These are phyloP conservation scores for Monosporascus sp. DNA, from an alignment of 2,329 filamentous ascomycete genomes.

Conservation along the genomic window DNA sequence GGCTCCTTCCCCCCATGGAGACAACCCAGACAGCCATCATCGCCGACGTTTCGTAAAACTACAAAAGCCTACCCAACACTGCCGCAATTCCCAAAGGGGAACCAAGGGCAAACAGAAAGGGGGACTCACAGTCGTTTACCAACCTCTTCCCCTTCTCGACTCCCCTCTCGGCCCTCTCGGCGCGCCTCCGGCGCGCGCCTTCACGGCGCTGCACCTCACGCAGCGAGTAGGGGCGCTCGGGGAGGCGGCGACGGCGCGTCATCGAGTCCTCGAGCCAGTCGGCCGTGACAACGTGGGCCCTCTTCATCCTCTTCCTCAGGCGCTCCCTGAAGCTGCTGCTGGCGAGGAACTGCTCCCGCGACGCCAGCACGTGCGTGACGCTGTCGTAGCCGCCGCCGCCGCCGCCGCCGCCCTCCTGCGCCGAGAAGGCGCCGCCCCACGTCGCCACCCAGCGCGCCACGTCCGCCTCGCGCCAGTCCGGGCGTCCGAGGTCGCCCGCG, in stretches of 20 bases:
- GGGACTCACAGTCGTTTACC: conserved; percentile 44
- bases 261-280: conserved; percentile 52
- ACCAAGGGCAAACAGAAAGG: background rate
- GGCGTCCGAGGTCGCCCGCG: conserved; percentile 51
- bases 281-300: conserved; percentile 37
- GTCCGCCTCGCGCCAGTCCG: conserved; percentile 42
- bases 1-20: background rate
- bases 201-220: conserved; percentile 25
- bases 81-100: background rate
- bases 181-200: conserved; percentile 33
- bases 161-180: conserved; percentile 28
- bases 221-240: conserved; percentile 40
- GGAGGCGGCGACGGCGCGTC: conserved; percentile 17
- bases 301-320: conserved; percentile 35
- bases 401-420: conserved; percentile 45
- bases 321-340: conserved; percentile 2
- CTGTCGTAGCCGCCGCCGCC: conserved; percentile 34
- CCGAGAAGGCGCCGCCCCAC: conserved; percentile 55
- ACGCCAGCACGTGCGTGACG: conserved; percentile 71
- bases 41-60: too few relatives aligned
- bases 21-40: too few relatives aligned
- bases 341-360: conserved; percentile 50
- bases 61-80: too few relatives aligned
- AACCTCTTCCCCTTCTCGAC: conserved; percentile 32
- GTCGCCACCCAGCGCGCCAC: conserved; percentile 60